Evolutionary conservation across 176 grass and related monocot genomes (phyloP), one percentile per base, ranked within the genome.

Genomic region (Calamus simplicifolius): DNA sequence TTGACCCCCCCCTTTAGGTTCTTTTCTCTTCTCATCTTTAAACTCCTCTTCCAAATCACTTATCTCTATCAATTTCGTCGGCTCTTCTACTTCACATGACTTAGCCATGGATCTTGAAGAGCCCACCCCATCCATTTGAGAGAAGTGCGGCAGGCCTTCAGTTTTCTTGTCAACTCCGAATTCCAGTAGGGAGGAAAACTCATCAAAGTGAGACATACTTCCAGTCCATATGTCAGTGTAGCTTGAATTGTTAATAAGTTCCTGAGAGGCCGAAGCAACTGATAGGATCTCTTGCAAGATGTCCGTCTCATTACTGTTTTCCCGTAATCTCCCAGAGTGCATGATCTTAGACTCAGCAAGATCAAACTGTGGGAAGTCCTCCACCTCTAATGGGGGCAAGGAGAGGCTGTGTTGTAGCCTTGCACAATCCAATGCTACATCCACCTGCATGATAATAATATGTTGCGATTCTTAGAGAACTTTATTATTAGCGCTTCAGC

Each of bases 391-490:
- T 3, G 81, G 81, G 50, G 94, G 94, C 63, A 99, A 70, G 25
- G 85, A 62, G 51, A 98, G 73, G 76, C 87, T 88, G 27, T 92
- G 84, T 56, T 98, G 87, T 67, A 98, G 67, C 84, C 94, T 85
- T 67, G 81, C 81, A 73, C 94, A 92, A 51, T 92, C 83, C 68
- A 92, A 71, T 52, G 88, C 87, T 23, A 92, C 85, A 54, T 98
- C 84, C 18, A 98, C 84, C 94, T 95, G 76, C 75, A 57, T 61
- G 31, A 35, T 7, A 35, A n/a, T n/a, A 35, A 35, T 0, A 35
- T 35, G 31, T 2, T 35, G 29, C 4, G 5, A 29, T 27, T 50
- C 30, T 48, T 5, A 56, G 31, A 54, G 8, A 8, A 68, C 1
- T 35, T 23, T 0, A 23, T 23, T 35, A 35, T 35, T 35, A 35